Evolutionary conservation across 441 rosid genomes (phyloP).

Genomic region (Isatis lusitanica): DNA sequence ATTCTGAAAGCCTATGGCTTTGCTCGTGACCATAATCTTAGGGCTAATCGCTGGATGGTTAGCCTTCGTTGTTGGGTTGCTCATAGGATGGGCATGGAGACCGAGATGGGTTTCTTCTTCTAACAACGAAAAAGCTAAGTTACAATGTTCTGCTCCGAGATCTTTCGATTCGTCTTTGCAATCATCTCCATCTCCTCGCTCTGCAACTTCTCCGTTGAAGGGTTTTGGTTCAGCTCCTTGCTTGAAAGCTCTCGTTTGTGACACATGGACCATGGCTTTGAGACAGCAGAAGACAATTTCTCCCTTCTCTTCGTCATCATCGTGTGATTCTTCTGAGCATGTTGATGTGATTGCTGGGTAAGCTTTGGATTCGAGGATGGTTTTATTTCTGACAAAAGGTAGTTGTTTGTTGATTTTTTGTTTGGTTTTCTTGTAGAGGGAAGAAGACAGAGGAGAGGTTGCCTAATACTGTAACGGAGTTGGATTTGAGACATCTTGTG

Average conservation of each 20-base stretch:
- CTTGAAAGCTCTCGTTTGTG: constrained; percentile 43
- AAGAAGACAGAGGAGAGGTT: constrained; percentile 41
- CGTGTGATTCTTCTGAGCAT: constrained; percentile 20
- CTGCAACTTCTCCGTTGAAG: constrained; percentile 41
- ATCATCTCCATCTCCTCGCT: constrained; percentile 33
- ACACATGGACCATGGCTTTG: constrained; percentile 37
- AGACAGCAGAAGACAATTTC: constrained; percentile 33
- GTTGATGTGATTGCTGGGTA: constrained; percentile 14
- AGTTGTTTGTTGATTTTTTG: background rate
- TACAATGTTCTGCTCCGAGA: constrained; percentile 34
- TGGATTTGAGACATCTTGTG: constrained; percentile 59
- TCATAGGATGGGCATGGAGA: constrained; percentile 75
- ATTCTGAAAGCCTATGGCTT: constrained; percentile 32
- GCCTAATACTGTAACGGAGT: constrained; percentile 49
- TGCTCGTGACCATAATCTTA: constrained; percentile 33
- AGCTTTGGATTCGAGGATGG: background rate
- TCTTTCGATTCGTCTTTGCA: constrained; percentile 45
- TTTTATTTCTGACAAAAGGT: background rate
- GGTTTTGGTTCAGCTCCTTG: constrained; percentile 48
- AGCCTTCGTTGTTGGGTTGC: constrained; percentile 56
- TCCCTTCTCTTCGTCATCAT: constrained; percentile 34
- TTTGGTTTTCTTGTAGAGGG: constrained; percentile 41
- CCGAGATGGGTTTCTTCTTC: constrained; percentile 53
- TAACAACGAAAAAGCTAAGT: constrained; percentile 16
- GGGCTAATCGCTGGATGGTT: constrained; percentile 46